A percentile compares a stretch with the other conserved stretches of the same genome.
phyloP scores from a whole-genome alignment of 306 rosid species.

The Ochetophila trinervis region DNA sequence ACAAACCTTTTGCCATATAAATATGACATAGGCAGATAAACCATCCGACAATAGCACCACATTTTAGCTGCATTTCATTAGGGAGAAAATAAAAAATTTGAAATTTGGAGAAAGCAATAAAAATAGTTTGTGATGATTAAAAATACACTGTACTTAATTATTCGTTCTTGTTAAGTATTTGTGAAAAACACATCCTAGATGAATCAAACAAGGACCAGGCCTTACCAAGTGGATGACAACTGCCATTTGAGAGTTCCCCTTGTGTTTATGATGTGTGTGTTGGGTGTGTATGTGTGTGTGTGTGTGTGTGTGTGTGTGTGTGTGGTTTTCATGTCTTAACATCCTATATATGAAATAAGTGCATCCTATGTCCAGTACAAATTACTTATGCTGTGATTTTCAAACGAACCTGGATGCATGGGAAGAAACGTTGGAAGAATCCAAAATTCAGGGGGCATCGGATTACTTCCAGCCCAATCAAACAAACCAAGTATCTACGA shows the following conservation, averaged over 20 bases:
- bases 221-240: too few species aligned
- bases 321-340: background rate
- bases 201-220: background rate
- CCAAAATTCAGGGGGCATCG: constrained; percentile 78
- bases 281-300: too few species aligned
- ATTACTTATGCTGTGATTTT: background rate
- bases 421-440: constrained; percentile 67
- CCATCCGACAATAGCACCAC: constrained; percentile 42
- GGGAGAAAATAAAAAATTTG: background rate
- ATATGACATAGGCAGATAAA: constrained; percentile 44
- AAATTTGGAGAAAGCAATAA: background rate
- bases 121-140: too few species aligned
- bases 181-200: too few species aligned
- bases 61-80: constrained; percentile 1
- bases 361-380: background rate
- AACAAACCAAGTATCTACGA: constrained; percentile 57
- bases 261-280: too few species aligned
- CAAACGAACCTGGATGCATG: constrained; percentile 50
- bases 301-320: too few species aligned
- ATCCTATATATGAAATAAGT: background rate
- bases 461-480: constrained; percentile 61
- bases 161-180: too few species aligned
- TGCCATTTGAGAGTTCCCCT: too few species aligned
- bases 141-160: too few species aligned
- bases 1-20: constrained; percentile 49